These are phyloP conservation scores for Colletotrichum sp. DNA, from an alignment of 2,329 filamentous ascomycete species.

Conservation along the genomic window DNA sequence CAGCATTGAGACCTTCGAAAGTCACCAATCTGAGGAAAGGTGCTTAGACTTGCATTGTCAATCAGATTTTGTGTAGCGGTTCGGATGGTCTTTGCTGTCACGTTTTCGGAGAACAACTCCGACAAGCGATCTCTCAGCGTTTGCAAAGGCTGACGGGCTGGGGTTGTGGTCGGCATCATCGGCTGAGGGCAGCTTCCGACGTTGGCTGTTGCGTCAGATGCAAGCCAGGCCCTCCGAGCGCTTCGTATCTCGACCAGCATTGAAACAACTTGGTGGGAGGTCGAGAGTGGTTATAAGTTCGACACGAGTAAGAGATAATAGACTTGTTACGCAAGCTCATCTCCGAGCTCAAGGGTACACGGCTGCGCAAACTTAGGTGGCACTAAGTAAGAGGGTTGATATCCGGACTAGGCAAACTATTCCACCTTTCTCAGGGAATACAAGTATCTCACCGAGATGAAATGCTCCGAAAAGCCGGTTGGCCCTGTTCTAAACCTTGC, in stretches of 20 bases:
- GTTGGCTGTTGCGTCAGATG: background rate
- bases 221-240: background rate
- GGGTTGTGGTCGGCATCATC: background rate
- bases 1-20: background rate
- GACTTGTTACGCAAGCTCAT: background rate
- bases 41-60: background rate
- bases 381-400: background rate
- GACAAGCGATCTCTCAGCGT: background rate
- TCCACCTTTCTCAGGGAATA: background rate
- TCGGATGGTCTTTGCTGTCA: slow-evolving; percentile 13
- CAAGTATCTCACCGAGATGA: background rate
- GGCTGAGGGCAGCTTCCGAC: background rate
- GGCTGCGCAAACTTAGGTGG: background rate
- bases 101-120: slow-evolving; percentile 5
- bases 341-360: background rate
- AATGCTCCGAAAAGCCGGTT: background rate
- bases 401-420: background rate
- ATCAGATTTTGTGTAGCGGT: background rate
- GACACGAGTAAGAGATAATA: background rate
- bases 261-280: background rate
- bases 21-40: background rate
- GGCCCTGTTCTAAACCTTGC: background rate
- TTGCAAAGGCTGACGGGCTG: background rate
- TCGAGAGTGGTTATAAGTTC: background rate
- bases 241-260: background rate